phyloP scores from a whole-genome alignment of 805 yeast genomes.

The Starmerella floricola region DNA sequence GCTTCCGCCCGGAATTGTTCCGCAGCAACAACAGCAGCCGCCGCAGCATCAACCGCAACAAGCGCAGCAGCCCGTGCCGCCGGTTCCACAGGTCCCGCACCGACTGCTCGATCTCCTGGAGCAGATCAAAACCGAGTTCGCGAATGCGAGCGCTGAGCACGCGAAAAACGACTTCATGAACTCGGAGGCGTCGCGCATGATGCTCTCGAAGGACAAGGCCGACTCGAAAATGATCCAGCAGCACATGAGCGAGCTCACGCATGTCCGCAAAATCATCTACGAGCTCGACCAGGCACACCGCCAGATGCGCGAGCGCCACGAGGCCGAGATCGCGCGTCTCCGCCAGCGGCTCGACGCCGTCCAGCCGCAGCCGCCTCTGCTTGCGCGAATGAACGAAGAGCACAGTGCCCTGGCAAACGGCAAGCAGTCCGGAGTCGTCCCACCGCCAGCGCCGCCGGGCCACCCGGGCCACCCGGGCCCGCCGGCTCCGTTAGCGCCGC shows the following conservation, averaged over 20 bases:
- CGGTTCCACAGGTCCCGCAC: slow-evolving; percentile 12
- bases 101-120: slow-evolving; percentile 70
- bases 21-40: slow-evolving; percentile 11
- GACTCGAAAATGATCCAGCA: slow-evolving; percentile 70
- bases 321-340: slow-evolving; percentile 76
- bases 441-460: slow-evolving; percentile 1
- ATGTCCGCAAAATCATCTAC: slow-evolving; percentile 83
- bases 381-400: slow-evolving; percentile 2
- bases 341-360: slow-evolving; percentile 63
- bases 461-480: neutral
- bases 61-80: slow-evolving; percentile 10
- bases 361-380: slow-evolving; percentile 15
- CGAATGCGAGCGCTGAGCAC: slow-evolving; percentile 36
- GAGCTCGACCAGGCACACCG: slow-evolving; percentile 91
- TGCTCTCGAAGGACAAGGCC: slow-evolving; percentile 84
- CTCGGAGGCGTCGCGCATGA: slow-evolving; percentile 71
- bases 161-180: slow-evolving; percentile 25
- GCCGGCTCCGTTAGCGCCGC: too few relatives aligned
- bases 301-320: slow-evolving; percentile 89
- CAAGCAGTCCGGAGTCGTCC: slow-evolving; percentile 1
- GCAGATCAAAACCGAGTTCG: slow-evolving; percentile 85
- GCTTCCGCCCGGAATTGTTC: neutral
- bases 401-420: slow-evolving; percentile 1
- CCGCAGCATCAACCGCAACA: slow-evolving; percentile 11
- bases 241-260: slow-evolving; percentile 87